These are phyloP conservation scores for Calonectria henricotiae DNA, from an alignment of 2,329 filamentous ascomycete genomes.

Conservation along the genomic window DNA sequence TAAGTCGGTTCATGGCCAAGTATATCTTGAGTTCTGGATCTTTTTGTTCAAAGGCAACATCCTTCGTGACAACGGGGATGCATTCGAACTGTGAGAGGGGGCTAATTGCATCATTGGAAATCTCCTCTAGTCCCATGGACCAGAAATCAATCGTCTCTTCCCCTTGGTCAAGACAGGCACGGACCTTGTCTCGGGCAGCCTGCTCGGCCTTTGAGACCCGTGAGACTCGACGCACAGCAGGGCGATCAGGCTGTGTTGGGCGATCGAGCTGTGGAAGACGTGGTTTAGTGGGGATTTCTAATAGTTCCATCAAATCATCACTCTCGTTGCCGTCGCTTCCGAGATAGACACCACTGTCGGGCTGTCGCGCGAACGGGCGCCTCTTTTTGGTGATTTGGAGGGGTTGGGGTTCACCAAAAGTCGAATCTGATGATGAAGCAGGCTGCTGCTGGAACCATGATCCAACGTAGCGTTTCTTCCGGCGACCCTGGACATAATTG, in stretches of 20 bases:
- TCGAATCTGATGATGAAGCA: conserved; percentile 68
- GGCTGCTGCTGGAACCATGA: conserved; percentile 78
- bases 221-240: conserved; percentile 54
- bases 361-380: conserved; percentile 71
- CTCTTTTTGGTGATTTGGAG: conserved; percentile 61
- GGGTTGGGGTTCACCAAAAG: conserved; percentile 62
- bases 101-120: conserved; percentile 73
- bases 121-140: conserved; percentile 68
- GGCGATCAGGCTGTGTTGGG: conserved; percentile 56
- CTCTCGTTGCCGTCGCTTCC: conserved; percentile 72
- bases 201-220: conserved; percentile 62
- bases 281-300: conserved; percentile 55
- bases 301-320: conserved; percentile 58
- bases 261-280: conserved; percentile 60
- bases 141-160: conserved; percentile 75
- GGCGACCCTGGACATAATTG: conserved; percentile 72
- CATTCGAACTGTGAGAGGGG: conserved; percentile 71
- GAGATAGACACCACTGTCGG: conserved; percentile 81
- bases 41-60: conserved; percentile 73
- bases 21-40: conserved; percentile 75
- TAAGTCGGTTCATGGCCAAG: conserved; percentile 73
- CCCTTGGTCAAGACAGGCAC: conserved; percentile 71
- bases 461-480: conserved; percentile 77
- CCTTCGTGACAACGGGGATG: conserved; percentile 70
- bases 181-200: conserved; percentile 65